phyloP scores from a whole-genome alignment of 257 asterid genomes.

The Echium plantagineum region DNA sequence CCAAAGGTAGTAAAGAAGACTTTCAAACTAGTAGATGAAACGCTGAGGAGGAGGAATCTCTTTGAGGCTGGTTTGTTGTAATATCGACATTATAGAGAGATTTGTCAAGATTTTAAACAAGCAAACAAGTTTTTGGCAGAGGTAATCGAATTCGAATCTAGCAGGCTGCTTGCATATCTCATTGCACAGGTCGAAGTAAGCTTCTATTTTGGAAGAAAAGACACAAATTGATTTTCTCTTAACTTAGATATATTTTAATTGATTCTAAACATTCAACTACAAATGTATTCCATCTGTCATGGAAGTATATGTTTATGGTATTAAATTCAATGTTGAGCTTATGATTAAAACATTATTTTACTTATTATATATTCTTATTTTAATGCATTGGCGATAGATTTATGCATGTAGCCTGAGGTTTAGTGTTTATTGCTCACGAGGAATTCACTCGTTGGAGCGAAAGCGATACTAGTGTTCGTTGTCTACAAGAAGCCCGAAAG shows the following conservation, averaged over 20 bases:
- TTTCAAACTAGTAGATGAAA: slow-evolving; percentile 94
- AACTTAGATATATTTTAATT: no score
- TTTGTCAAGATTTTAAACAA: slow-evolving; percentile 18
- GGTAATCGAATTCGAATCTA: not conserved
- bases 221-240: not conserved
- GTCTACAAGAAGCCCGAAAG: no score
- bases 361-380: no score
- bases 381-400: no score
- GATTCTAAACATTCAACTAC: not conserved
- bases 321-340: no score
- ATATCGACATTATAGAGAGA: slow-evolving; percentile 22
- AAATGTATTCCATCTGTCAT: not conserved
- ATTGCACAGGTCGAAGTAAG: slow-evolving; percentile 12
- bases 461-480: no score
- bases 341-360: no score
- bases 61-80: slow-evolving; percentile 90
- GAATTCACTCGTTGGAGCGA: no score
- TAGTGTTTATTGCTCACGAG: no score
- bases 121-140: slow-evolving; percentile 12
- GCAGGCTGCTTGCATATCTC: slow-evolving; percentile 15
- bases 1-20: slow-evolving; percentile 98
- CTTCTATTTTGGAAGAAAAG: not conserved
- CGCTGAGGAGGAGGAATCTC: slow-evolving; percentile 86
- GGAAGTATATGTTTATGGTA: not conserved
- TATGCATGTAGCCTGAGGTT: no score